Base-by-base conservation (phyloP, 2,329 filamentous ascomycete genomes). In the Pseudogymnoascus sp. region DNA sequence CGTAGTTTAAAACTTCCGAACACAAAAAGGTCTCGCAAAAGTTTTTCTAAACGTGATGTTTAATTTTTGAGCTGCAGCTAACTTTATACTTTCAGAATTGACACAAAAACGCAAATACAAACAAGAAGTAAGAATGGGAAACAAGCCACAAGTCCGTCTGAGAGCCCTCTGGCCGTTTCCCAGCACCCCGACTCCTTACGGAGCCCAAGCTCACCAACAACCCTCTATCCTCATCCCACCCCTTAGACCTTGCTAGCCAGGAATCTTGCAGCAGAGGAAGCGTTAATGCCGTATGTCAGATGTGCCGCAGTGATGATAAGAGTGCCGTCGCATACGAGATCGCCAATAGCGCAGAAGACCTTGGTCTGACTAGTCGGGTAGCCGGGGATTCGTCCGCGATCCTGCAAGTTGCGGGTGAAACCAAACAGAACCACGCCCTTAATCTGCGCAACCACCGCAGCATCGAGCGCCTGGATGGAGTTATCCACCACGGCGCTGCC, bases 281-380 rank as follows among this genome's bases (percentile, higher is more conserved):
- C 76, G 69, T 77, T 64, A 2, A 52, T 23, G 1, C 68, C 73
- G 64, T 81, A 81, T 2, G 69, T 70, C 35, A 76, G 61, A 69
- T 80, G 78, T 6, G 75, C 66, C 6, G 72, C 73, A 21, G 76
- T 69, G 5, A 77, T 69, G 61, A 77, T 72, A 21, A 76, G 68
- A 0, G 77, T 78, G 35, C 80, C 78, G 3, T 70, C 61, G 63
- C 82, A 84, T 5, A 84, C 81, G 8, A 77, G 72, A 65, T 84
- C 82, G 0, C 78, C 81, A 3, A 65, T 52, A 31, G 79, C 76
- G 64, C 82, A 84, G 38, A 79, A 77, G 19, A 80, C 78, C 67
- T 79, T 65, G 2, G 71, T 67, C 62, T 73, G 63, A 39, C 63
- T 64, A 31, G 66, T 60, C 6, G 68, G 69, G 59, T 72, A 74